Base-by-base conservation (phyloP, 1,139 yeast genomes). In the Taiozyma sp. region DNA sequence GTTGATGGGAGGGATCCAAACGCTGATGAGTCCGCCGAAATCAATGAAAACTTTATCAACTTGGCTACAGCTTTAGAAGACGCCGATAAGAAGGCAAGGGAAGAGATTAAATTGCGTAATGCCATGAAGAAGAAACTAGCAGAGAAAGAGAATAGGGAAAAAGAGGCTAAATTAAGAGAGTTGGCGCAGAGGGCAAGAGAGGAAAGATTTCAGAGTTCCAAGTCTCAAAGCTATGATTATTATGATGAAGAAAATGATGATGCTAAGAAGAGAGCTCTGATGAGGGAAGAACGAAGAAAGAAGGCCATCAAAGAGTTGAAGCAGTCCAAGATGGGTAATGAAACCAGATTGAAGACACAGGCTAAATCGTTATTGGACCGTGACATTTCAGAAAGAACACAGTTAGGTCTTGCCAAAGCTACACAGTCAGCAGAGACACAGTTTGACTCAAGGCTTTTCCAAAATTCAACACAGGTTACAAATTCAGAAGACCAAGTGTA, bases 11-110 rank as follows among this genome's bases (percentile, higher is more conserved):
- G 75, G 19, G 70, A 70, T 42, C 63, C 58, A 23, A 53, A 53
- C 23, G 57, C 46, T 8, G 49, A 53, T 41, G 52, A 46, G 48
- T 59, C 36, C 6, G 53, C 65, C 2, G 71, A 70, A 22, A 70
- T 87, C 43, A 88, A 82, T 63, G 73, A 84, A 22, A 83, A 83
- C 49, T 84, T 87, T 63, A 77, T 82, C 3, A 74, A 77, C 32
- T 73, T 92, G 43, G 80, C 92, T 1, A 79, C 76, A 46, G 96
- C 97, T 0, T 73, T 92, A 52, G 87, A 83, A 51, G 69, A 73
- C 14, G 97, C 97, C 0, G 97, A 90, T 57, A 71, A 74, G 42
- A 73, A 79, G 45, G 96, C 96, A 0, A 71, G 96, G 55, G 82
- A 84, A 54, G 91, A 86, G 54, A 78, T 92, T 22, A 75, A 76